Percentiles rank a stretch among this genome's conserved stretches.
phyloP scores from a whole-genome alignment of 2,329 filamentous ascomycete genomes.

The Calonectria pteridis region DNA sequence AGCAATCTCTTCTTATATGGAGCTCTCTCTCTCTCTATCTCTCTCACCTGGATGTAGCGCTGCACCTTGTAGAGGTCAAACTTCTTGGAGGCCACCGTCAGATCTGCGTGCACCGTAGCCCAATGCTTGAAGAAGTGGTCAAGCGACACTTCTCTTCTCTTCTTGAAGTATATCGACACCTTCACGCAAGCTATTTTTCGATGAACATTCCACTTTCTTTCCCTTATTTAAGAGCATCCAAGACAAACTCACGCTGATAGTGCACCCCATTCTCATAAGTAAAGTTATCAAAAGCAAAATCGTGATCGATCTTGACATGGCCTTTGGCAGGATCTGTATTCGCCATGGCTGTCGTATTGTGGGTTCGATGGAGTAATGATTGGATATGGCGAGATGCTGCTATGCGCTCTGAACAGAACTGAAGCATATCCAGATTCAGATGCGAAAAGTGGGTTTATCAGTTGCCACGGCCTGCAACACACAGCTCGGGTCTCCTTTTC shows the following conservation, averaged over 20 bases:
- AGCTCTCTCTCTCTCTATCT: too few species aligned
- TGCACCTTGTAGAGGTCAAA: slow-evolving; percentile 33
- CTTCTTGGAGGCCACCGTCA: slow-evolving; percentile 31
- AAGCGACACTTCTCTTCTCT: slow-evolving; percentile 27
- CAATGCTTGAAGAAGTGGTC: slow-evolving; percentile 36
- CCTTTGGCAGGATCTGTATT: slow-evolving; percentile 14
- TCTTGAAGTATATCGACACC: slow-evolving; percentile 34
- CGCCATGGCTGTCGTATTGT: neutral
- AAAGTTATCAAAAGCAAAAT: slow-evolving; percentile 31
- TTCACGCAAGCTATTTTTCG: slow-evolving; percentile 30
- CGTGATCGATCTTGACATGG: slow-evolving; percentile 29
- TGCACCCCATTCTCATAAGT: slow-evolving; percentile 29
- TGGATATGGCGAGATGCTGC: neutral
- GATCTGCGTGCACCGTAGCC: slow-evolving; percentile 33
- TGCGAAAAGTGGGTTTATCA: slow-evolving; percentile 4
- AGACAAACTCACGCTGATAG: slow-evolving; percentile 29
- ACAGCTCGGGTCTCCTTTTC: neutral
- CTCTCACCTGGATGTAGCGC: slow-evolving; percentile 33
- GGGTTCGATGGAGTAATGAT: neutral
- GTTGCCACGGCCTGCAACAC: neutral
- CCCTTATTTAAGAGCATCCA: neutral
- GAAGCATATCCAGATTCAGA: neutral
- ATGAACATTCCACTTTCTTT: neutral
- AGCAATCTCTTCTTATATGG: neutral
- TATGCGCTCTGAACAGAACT: neutral